Base-by-base conservation (phyloP, 257 asterid species). In the Verbena officinalis region DNA sequence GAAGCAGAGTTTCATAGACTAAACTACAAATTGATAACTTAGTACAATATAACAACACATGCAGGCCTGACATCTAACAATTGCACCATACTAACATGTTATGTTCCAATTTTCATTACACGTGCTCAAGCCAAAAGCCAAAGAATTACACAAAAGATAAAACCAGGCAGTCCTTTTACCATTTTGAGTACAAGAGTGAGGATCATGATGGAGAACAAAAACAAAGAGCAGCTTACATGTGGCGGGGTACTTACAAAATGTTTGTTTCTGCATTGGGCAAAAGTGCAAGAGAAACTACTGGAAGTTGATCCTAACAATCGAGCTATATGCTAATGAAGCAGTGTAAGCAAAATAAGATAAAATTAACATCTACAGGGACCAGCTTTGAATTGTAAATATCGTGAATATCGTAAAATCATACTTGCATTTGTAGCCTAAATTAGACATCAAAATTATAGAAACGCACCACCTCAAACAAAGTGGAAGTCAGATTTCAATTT, bases 351-450 rank as follows among this genome's bases (percentile, higher is more conserved):
- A 38, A 45, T 55, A 71, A 45, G 62, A 45, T 7, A 15, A 63
- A 55, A 38, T 33, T 17, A 16, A 55, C 45, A 71, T 49, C 42
- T 44, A 39, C 4, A 39, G 64, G 23, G 20, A 14, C 33, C 15
- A 46, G 49, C 61, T 64, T 64, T 23, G 49, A 48, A 49, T 64
- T 46, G 61, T 55, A 30, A 43, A 22, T 48, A 34, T 59, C 62
- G 50, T 11, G 44, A 40, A 54, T 58, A 59, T 43, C 24, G 23
- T 17, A 20, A 64, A 14, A 15, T 13, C 11, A 13, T 19, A 42
- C 19, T 33, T 21, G 31, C 33, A 15, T 8, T 71, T 23, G 48
- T 42, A 61, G 24, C 21, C 4, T 33, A 44, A 60, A 69, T 0
- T 31, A 43, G 17, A 43, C 5, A 27, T 27, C 15, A 2, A 43